Percentiles rank a stretch among this genome's conserved stretches.
Conservation (phyloP, 352 stramenopile genomes). For the Pythium oligandrum region DNA sequence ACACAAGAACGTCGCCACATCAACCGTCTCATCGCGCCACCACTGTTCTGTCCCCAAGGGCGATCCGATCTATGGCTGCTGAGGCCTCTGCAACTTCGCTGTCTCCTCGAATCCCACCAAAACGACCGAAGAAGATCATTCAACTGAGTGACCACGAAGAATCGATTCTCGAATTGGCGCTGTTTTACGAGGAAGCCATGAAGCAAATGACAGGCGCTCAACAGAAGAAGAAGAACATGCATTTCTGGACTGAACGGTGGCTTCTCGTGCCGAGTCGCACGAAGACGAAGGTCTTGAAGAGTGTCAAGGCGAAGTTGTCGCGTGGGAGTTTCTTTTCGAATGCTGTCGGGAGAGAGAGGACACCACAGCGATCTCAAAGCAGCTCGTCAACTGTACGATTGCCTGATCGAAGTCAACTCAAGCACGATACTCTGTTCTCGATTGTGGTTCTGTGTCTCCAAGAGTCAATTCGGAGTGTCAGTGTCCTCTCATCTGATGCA, state of each 20-base stretch:
- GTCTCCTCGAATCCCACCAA: conserved; percentile 8
- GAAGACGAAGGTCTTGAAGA: conserved; percentile 8
- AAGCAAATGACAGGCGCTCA: conserved; percentile 1
- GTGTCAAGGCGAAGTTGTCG: conserved; percentile 13
- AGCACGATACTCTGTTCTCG: conserved; percentile 17
- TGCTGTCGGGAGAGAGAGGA: neutral
- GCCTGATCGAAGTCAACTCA: too few relatives aligned
- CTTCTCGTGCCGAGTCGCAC: conserved; percentile 5
- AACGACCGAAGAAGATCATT: conserved; percentile 23
- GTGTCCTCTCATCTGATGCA: conserved; percentile 31
- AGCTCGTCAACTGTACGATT: too few relatives aligned
- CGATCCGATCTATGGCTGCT: conserved; percentile 8
- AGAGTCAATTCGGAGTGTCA: conserved; percentile 24
- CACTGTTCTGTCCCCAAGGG: conserved; percentile 19
- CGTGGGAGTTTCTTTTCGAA: conserved; percentile 4
- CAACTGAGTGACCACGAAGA: conserved; percentile 42
- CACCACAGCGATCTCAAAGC: neutral
- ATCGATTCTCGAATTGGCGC: conserved; percentile 27
- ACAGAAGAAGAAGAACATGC: neutral
- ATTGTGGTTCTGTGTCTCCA: conserved; percentile 33
- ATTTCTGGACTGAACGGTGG: conserved; percentile 13
- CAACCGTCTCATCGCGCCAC: neutral
- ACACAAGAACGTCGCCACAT: neutral
- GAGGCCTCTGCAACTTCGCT: conserved; percentile 3
- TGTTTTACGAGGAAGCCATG: conserved; percentile 27